These are phyloP conservation scores for Murraya paniculata DNA, from an alignment of 345 rosid genomes.

Conservation along the genomic window DNA sequence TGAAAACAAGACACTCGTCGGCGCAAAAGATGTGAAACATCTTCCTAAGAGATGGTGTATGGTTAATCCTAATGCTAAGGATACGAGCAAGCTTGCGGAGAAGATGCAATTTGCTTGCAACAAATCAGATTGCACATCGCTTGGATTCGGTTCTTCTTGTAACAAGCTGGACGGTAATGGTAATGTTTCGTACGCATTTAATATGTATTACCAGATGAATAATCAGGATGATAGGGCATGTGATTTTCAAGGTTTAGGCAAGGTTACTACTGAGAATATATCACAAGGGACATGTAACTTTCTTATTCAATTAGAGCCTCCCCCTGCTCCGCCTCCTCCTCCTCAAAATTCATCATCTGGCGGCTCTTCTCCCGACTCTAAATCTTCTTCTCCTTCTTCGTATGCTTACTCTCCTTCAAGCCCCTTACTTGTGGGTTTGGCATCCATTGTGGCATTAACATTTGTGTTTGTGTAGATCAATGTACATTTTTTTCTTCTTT, in stretches of 20 bases:
- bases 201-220: constrained; percentile 68
- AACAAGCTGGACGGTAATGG: constrained; percentile 50
- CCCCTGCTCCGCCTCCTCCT: constrained; percentile 12
- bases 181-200: constrained; percentile 67
- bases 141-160: constrained; percentile 67
- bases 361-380: background rate
- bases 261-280: constrained; percentile 41
- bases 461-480: constrained; percentile 14
- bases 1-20: constrained; percentile 48
- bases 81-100: constrained; percentile 62
- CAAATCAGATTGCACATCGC: constrained; percentile 54
- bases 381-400: background rate
- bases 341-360: background rate
- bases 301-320: constrained; percentile 47
- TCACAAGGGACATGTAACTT: constrained; percentile 68
- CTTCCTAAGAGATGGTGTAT: constrained; percentile 71
- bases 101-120: constrained; percentile 71
- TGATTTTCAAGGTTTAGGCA: constrained; percentile 60
- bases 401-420: background rate
- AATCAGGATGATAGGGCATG: constrained; percentile 63
- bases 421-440: constrained; percentile 21
- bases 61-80: constrained; percentile 59
- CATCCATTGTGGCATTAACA: constrained; percentile 13
- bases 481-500: background rate
- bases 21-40: constrained; percentile 61